Evolutionary conservation across 257 asterid genomes (phyloP).

Genomic region (Nicotiana otophora): DNA sequence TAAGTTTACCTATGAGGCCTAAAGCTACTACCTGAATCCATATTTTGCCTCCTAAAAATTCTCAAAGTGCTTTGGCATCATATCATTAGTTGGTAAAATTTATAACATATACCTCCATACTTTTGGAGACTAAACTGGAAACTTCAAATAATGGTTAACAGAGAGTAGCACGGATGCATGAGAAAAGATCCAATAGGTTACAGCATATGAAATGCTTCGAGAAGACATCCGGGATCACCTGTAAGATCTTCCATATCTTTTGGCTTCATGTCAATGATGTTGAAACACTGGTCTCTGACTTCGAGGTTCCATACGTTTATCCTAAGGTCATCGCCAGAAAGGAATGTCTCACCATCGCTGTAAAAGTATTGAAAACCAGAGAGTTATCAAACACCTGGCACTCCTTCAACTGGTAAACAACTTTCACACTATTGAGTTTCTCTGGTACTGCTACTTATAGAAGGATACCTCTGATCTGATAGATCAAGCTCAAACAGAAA

Average conservation of each 20-base stretch:
- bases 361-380: background rate
- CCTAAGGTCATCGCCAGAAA: conserved; percentile 85
- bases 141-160: background rate
- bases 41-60: background rate
- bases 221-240: conserved; percentile 29
- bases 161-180: background rate
- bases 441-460: background rate
- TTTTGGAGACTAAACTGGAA: background rate
- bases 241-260: conserved; percentile 87
- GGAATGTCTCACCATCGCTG: conserved; percentile 85
- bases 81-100: background rate
- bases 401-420: background rate
- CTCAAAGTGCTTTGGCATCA: background rate
- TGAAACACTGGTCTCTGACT: conserved; percentile 79
- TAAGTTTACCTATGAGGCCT: background rate
- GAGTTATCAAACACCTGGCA: background rate
- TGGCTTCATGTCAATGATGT: conserved; percentile 85
- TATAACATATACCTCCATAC: background rate
- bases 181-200: background rate
- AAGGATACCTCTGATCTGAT: background rate
- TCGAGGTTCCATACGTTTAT: conserved; percentile 86
- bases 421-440: background rate
- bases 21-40: background rate
- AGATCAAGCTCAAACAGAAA: background rate
- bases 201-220: background rate